Base-by-base conservation (phyloP, 768 basidiomycete genomes). In the Kwoniella sp. region DNA sequence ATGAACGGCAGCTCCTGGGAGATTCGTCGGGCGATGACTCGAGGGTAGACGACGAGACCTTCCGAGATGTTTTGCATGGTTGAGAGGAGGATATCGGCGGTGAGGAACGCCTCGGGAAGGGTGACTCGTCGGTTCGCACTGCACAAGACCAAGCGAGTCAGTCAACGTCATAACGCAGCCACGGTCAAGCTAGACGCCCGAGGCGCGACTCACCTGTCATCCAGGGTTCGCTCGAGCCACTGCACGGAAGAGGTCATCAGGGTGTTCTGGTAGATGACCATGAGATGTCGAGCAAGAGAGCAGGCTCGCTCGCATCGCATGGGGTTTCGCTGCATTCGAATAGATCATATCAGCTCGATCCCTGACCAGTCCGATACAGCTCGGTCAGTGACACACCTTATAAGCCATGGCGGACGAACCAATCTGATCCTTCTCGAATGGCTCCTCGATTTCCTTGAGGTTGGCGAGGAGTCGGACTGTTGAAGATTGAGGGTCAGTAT, bases 301-400 rank as follows among this genome's bases (percentile, higher is more conserved):
- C 95, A 99, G 38, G 95, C 87, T 33, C 95, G 86, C 76, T 99
- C 95, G 50, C 84, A 92, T 51, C 95, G 88, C 95, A 99, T 99
- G 6, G 95, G 95, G 76, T 99, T 98, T 49, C 93, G 83, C 78
- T 69, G 40, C 1, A 28, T 26, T 19, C 29, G 23, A 36, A 14
- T n/a, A 41, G 1, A 31, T 3, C 11, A 31, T 6, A 27, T 49
- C 36, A 49, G 34, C 27, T 0, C 15, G 23, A 5, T 32, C 6
- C 7, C 15, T 28, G 32, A 42, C 28, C 32, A 46, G 4, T 2
- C 17, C 25, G 26, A 23, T 25, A 34, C 20, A 22, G n/a, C 27
- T 39, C n/a, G 19, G 28, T 33, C n/a, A 19, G 17, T 29, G 29
- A 54, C 48, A 38, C 43, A 69, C 68, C 65, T 98, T 96, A 82